Evolutionary conservation across 2,329 filamentous ascomycete species (phyloP).

Genomic region (Huntiella bhutanensis): DNA sequence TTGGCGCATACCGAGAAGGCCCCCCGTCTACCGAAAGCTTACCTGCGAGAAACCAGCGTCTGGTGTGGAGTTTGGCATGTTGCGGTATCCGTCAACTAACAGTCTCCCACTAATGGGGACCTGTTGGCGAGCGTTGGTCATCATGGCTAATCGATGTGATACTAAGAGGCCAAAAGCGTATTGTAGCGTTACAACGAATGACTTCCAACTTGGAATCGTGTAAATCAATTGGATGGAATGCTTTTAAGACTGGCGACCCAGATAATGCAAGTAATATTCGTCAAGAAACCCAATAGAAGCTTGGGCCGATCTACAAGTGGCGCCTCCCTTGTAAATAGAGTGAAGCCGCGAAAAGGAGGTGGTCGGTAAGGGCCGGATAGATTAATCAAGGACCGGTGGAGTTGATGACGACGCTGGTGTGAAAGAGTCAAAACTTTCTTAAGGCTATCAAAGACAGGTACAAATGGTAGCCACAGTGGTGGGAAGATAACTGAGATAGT

Average conservation of each 20-base stretch:
- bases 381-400: neutral
- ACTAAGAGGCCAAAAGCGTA: too few relatives aligned
- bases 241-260: neutral
- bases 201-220: too few relatives aligned
- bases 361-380: neutral
- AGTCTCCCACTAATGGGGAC: conserved; percentile 6
- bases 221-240: neutral
- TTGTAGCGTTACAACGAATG: too few relatives aligned
- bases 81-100: conserved; percentile 9
- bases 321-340: neutral
- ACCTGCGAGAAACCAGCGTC: conserved; percentile 7
- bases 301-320: neutral
- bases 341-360: conserved; percentile 3
- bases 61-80: conserved; percentile 5
- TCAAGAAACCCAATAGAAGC: neutral
- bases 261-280: conserved; percentile 1
- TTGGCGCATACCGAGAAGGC: neutral
- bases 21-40: neutral
- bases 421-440: neutral
- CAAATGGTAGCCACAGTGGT: too few relatives aligned
- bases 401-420: conserved; percentile 1
- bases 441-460: too few relatives aligned
- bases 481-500: too few relatives aligned
- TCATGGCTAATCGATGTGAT: neutral
- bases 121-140: neutral